Base-by-base conservation (phyloP, 192 early-diverging fungal species). In the Mortierella claussenii region DNA sequence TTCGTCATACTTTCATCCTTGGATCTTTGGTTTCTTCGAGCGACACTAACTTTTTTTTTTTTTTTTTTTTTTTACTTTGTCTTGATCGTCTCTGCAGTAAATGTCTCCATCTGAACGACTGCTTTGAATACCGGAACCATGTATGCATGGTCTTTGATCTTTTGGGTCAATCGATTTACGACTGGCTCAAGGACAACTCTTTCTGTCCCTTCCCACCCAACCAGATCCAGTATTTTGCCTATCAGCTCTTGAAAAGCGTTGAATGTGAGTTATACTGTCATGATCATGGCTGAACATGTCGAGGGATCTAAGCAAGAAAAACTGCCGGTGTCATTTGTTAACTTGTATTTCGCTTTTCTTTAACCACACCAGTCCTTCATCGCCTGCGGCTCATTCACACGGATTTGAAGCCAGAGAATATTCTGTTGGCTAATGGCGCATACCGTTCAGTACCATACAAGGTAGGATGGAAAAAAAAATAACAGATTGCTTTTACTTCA, bases 101-200 rank as follows among this genome's bases (percentile, higher is more conserved):
- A 78, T 99, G 97, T 82, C 94, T 99, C 64, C 95, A 95, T 60
- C 74, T 98, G 20, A 74, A 88, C 48, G 88, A 93, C 64, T 87
- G 80, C 43, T 98, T 99, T 81, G 94, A 96, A 67, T 88, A 92
- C 79, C 86, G 89, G 64, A 94, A 94, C 75, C 97, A 99, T 82
- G 89, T 93, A 17, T 99, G 97, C 83, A 99, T 99, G 95, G 95
- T 97, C 42, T 99, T 99, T 88, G 95, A 95, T 49, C 86, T 97
- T 43, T 82, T 96, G 12, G 89, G 89, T 9, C 88, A 90, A 33
- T 92, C 90, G 64, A 85, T 97, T 26, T 99, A 95, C 87, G 97
- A 99, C 76, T 99, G 93, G 81, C 73, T 99, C 13, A 97, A 99
- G 81, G 88, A 90, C 45, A 96, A 96, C 81, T 74, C 88, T 34